Evolutionary conservation across 345 rosid species (phyloP), one percentile per base, ranked within the genome.

Genomic region (Aethionema arabicum): DNA sequence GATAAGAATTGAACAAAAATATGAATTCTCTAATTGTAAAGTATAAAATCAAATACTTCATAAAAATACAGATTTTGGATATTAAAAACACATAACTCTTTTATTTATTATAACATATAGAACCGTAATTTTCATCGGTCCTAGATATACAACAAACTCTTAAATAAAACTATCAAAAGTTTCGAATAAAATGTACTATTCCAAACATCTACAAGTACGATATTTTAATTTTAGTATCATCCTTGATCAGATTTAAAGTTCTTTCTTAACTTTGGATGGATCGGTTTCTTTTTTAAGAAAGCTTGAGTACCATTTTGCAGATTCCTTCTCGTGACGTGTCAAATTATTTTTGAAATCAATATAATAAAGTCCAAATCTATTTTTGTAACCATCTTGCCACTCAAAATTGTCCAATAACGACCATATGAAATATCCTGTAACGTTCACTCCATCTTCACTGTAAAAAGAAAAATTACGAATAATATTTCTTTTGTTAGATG

Each of bases 351-450:
- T 41, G 36, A 49, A 73, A 32, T 75, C 78, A 2, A 75, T 67
- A 47, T 35, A 69, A 41, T 65, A 29, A 11, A 77, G 21, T 15
- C 76, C 81, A 31, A 69, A 77, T 30, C 78, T 51, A 0, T 61
- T 57, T 0, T 54, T 48, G 10, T 69, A 77, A 4, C 78, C 70
- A 31, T 4, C 4, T 5, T 3, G 10, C 76, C 76, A 77, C 51
- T 74, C 81, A 1, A 73, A 69, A 44, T 70, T 57, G 29, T 76
- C 79, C 35, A 72, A 11, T 40, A 76, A 54, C 2, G 79, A 72
- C 76, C 79, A 67, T 52, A 70, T 74, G 36, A 76, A 76, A 40
- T 77, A 70, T 5, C 81, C 70, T 32, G 71, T 66, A 5, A 72
- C 74, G 6, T 56, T 51, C 14, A 52, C 74, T 0, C 73, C 70